Evolutionary conservation across 108 stramenopile genomes (phyloP).

Genomic region (Pseudonitzschia multiseries): DNA sequence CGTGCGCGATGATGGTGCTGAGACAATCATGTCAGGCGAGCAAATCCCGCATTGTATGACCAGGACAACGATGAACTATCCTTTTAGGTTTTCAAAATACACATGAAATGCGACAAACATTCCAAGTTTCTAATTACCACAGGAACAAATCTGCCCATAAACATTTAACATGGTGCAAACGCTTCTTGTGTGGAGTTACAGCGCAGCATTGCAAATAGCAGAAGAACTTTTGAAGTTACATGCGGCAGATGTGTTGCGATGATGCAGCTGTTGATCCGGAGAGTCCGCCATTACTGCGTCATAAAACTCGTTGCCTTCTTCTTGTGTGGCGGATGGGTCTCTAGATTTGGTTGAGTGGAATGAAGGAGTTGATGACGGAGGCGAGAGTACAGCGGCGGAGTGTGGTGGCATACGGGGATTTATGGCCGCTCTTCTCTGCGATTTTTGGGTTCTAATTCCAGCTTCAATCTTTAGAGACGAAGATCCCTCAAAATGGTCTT

Average conservation of each 20-base stretch:
- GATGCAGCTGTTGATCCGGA: neutral
- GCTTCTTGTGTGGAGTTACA: neutral
- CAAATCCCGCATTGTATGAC: too few species aligned
- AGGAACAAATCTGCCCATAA: too few species aligned
- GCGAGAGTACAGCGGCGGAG: neutral
- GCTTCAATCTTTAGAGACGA: neutral
- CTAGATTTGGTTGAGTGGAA: neutral
- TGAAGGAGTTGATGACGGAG: neutral
- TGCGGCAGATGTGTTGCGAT: neutral
- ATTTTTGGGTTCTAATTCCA: neutral
- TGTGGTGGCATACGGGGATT: neutral
- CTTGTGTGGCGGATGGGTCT: neutral
- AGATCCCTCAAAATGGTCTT: neutral
- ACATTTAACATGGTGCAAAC: neutral
- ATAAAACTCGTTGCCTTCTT: neutral
- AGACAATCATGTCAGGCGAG: too few species aligned
- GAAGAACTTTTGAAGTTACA: neutral
- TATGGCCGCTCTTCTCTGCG: neutral
- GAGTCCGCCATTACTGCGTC: neutral
- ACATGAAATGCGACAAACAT: neutral
- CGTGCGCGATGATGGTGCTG: too few species aligned
- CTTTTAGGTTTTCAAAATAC: neutral
- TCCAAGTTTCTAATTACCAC: neutral
- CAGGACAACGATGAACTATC: too few species aligned
- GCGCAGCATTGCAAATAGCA: neutral